Evolutionary conservation across 257 asterid species (phyloP).

Genomic region (Solanum chilense): DNA sequence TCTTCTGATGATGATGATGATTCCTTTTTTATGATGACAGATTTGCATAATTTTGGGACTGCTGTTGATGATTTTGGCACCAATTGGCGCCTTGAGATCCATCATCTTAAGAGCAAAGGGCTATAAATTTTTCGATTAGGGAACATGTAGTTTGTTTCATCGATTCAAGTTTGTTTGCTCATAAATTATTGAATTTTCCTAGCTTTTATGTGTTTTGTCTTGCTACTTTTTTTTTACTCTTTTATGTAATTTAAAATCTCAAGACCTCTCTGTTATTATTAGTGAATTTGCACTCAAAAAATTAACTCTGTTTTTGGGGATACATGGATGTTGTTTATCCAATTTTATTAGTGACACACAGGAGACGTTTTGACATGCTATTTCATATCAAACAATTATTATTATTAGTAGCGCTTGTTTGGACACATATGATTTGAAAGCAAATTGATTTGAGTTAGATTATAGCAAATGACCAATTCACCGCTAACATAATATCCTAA

Average conservation of each 20-base stretch:
- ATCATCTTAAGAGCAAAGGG: conserved; percentile 24
- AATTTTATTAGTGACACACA: too few species aligned
- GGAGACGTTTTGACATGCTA: not conserved
- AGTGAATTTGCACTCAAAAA: not conserved
- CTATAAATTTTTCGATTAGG: conserved; percentile 23
- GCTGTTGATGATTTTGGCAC: conserved; percentile 23
- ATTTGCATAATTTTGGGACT: conserved; percentile 37
- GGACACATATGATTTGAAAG: not conserved
- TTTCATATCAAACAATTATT: not conserved
- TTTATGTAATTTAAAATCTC: not conserved
- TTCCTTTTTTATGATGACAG: conserved; percentile 4
- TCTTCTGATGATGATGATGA: not conserved
- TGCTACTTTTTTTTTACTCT: not conserved
- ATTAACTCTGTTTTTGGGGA: not conserved
- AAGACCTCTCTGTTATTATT: not conserved
- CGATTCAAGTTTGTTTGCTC: not conserved
- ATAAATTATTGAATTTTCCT: not conserved
- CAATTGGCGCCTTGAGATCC: conserved; percentile 40
- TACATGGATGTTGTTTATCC: not conserved
- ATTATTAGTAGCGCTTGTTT: too few species aligned
- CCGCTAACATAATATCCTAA: not conserved
- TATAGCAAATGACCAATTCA: not conserved
- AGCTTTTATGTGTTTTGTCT: not conserved
- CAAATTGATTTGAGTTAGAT: not conserved
- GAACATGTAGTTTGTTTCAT: not conserved